Conservation (phyloP, 345 rosid genomes). For the Theobroma cacao region DNA sequence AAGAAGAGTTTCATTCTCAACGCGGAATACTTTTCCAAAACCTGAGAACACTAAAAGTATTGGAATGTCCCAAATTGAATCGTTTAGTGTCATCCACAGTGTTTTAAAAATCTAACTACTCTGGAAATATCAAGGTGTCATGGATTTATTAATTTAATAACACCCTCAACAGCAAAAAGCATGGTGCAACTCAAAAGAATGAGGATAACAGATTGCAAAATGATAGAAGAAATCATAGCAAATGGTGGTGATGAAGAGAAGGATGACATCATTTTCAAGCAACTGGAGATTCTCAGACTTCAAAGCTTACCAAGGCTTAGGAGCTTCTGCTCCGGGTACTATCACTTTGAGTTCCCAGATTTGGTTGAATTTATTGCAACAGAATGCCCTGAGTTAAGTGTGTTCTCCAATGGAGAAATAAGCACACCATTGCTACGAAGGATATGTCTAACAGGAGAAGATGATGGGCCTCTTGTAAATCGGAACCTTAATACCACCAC, state of each 20-base stretch:
- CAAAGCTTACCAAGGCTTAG: constrained; percentile 9
- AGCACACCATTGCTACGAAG: neutral
- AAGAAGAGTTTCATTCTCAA: neutral
- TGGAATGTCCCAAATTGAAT: neutral
- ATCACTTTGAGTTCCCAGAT: neutral
- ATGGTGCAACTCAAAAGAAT: constrained; percentile 14
- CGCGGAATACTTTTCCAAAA: neutral
- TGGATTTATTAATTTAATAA: constrained; percentile 10
- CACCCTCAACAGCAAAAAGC: constrained; percentile 18
- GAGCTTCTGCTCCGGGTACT: neutral
- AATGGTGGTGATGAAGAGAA: neutral
- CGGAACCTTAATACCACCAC: constrained; percentile 3
- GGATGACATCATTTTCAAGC: constrained; percentile 11
- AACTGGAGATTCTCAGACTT: constrained; percentile 15
- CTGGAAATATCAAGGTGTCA: constrained; percentile 14
- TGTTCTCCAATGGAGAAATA: neutral
- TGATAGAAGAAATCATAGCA: constrained; percentile 14
- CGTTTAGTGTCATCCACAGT: constrained; percentile 4
- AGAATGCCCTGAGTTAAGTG: neutral
- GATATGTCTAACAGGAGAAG: neutral
- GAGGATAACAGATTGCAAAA: constrained; percentile 16
- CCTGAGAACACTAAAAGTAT: constrained; percentile 8
- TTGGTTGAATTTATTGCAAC: neutral
- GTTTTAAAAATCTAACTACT: constrained; percentile 10
- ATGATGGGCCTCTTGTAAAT: neutral